phyloP scores from a whole-genome alignment of 1,284 basidiomycete species.

The Apiotrichum domesticum region DNA sequence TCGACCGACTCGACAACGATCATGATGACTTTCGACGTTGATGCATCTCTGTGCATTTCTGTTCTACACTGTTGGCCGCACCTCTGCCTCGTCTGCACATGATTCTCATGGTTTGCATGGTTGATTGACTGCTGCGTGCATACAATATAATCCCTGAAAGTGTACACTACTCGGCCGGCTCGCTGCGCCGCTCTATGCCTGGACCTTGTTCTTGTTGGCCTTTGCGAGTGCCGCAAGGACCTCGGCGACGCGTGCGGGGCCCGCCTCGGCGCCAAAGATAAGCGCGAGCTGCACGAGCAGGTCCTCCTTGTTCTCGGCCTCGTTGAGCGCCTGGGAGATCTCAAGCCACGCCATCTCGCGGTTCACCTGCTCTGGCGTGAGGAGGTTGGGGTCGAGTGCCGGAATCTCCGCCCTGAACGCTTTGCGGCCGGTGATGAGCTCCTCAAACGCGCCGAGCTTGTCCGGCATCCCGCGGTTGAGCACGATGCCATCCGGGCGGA shows the following conservation, averaged over 20 bases:
- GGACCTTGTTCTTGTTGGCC: background rate
- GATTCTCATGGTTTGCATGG: too few species aligned
- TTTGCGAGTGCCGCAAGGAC: background rate
- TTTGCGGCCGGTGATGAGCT: constrained; percentile 3
- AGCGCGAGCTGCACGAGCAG: constrained; percentile 14
- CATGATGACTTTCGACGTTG: too few species aligned
- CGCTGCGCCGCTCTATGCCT: background rate
- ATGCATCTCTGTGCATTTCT: too few species aligned
- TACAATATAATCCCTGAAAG: too few species aligned
- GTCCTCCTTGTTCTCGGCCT: constrained; percentile 2
- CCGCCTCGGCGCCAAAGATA: constrained; percentile 11
- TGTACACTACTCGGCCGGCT: too few species aligned
- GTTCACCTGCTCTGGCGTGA: constrained; percentile 6
- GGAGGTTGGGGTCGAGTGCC: constrained; percentile 9
- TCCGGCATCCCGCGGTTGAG: constrained; percentile 9
- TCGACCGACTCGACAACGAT: too few species aligned
- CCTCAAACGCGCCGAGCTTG: constrained; percentile 1
- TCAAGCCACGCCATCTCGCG: constrained; percentile 15
- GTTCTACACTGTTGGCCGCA: too few species aligned
- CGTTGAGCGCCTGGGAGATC: constrained; percentile 14
- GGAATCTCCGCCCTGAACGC: background rate
- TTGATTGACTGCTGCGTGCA: too few species aligned
- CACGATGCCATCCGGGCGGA: constrained; percentile 17
- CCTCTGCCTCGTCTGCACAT: too few species aligned
- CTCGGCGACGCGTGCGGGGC: constrained; percentile 5